Base-by-base conservation (phyloP, 2,329 filamentous ascomycete genomes). In the Aspergillus brunneoviolaceus region DNA sequence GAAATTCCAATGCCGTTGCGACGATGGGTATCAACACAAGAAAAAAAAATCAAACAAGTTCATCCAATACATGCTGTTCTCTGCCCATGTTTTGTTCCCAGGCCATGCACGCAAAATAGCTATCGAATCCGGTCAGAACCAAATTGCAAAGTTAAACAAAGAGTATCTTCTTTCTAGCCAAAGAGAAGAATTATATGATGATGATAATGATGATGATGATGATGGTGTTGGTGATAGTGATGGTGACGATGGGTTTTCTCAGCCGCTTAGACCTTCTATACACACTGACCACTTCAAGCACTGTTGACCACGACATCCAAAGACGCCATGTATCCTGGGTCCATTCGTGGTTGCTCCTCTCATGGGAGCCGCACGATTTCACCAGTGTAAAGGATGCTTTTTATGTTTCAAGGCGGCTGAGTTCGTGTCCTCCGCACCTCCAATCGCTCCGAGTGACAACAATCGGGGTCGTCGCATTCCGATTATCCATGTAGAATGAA, bases 171-270 rank as follows among this genome's bases (percentile, higher is more conserved):
- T 45, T 45, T 45, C 39, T 63, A 61, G 35, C 51, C 60, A 62
- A 58, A 49, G 35, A 62, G 35, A 62, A 60, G 55, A 49, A 60
- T 23, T 56, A 51, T 60, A 31, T 47, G 52, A 55, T 55, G 53
- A 59, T 58, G 49, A 16, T 35, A 52, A 62, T 58, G 60, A 27
- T 27, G 27, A 27, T 27, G 27, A 29, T 29, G 27, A 29, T 29
- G 7, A 3, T 29, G 27, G 27, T 10, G 7, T 7, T 7, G 27
- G 27, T 10, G 7, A 29, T 29, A 29, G 27, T 10, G 27, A 29
- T 29, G 52, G 33, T 35, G 33, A 16, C 14, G 52, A 62, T 55
- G 60, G 61, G 62, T 60, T 62, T 62, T 64, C 62, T 64, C 60
- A 58, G 60, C 60, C 55, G 58, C 60, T 48, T 52, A 50, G 55